These are phyloP conservation scores for Ceratobasidium sp. DNA, from an alignment of 1,284 basidiomycete species.

Conservation along the genomic window DNA sequence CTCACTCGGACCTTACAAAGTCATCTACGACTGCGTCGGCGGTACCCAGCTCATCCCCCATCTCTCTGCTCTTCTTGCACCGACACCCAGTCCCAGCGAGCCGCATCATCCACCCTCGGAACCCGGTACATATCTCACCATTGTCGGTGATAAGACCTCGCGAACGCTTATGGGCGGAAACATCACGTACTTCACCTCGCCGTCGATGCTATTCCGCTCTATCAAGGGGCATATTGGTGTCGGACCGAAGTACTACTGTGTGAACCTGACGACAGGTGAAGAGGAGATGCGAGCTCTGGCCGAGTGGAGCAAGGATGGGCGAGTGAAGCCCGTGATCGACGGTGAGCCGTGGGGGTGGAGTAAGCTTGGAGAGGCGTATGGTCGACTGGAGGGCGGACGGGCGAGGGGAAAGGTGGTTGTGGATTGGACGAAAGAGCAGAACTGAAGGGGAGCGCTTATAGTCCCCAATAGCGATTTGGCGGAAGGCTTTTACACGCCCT, in stretches of 20 bases:
- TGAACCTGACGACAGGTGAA: background rate
- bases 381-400: background rate
- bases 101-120: background rate
- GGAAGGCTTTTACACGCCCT: too few species aligned
- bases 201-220: background rate
- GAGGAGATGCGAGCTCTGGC: constrained; percentile 1
- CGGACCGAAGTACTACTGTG: constrained; percentile 10
- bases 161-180: background rate
- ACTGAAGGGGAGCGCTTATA: too few species aligned
- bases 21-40: constrained; percentile 23
- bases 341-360: background rate
- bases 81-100: background rate
- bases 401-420: constrained; percentile 16
- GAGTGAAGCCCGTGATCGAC: constrained; percentile 14
- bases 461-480: too few species aligned
- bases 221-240: background rate
- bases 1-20: constrained; percentile 4
- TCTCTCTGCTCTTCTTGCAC: constrained; percentile 2
- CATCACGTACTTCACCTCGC: background rate
- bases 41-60: constrained; percentile 5
- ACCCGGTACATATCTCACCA: constrained; percentile 5
- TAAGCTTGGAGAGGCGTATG: constrained; percentile 6
- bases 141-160: constrained; percentile 7
- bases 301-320: background rate
- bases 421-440: background rate